Evolutionary conservation across 1,284 basidiomycete species (phyloP), one percentile per base, ranked within the genome.

Genomic region (Ustilago cynodontis): DNA sequence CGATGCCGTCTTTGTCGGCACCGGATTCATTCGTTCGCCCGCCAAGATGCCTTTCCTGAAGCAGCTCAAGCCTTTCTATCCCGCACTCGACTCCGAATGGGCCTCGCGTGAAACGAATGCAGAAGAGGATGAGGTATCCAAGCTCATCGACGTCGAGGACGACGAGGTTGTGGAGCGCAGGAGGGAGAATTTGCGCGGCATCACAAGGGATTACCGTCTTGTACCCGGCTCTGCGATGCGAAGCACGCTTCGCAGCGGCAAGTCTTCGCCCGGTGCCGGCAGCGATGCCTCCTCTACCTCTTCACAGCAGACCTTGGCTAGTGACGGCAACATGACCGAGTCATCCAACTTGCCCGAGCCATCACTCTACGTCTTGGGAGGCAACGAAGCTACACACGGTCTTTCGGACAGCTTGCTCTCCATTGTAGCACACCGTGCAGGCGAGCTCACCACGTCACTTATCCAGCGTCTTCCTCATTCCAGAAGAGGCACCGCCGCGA

Each of bases 321-420:
- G 58, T 47, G 57, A 77, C 28, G 28, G 47, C 2, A 28, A 39
- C 45, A 22, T 55, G 20, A 35, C 60, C 2, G 41, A 54, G 14
- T 13, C 51, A 0, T 11, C 47, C 16, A 49, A 53, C 31, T 20
- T 66, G 6, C 59, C 70, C 7, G 70, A 77, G 45, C 64, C 80
- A 3, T 65, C 60, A 24, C 65, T 85, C 6, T 85, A 80, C 71
- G 74, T 85, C 22, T 61, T 85, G 29, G 84, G 84, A 51, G 78
- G 83, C 64, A 85, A 85, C 72, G 84, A 85, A 47, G 67, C 60
- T 3, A 85, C 84, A 3, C 84, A 85, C 41, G 84, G 84, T 10
- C 58, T 85, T 1, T 76, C 72, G 14, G 84, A 85, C 64, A 80
- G 77, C 20, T 65, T 85, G 57, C 67, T 85, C 26, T 79, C 75